These are phyloP conservation scores for Sphagnum tenellum DNA, from an alignment of 225 moss, liverwort and hornwort species.

Conservation along the genomic window DNA sequence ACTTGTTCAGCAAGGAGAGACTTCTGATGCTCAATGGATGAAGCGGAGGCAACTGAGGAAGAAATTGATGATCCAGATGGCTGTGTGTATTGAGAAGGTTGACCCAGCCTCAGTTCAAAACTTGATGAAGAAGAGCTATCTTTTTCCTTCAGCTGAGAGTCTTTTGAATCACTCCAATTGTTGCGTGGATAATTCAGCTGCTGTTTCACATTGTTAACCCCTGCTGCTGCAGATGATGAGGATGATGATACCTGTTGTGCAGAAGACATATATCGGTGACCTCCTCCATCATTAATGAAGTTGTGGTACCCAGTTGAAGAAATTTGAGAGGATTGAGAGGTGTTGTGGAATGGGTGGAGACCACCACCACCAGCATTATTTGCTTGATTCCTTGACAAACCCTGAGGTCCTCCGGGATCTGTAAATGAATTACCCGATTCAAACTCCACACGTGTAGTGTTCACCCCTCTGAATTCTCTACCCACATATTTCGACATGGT, in stretches of 20 bases:
- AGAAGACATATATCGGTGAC: conserved; percentile 39
- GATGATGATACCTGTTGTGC: conserved; percentile 23
- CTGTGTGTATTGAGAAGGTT: conserved; percentile 86
- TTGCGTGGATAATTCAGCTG: conserved; percentile 13
- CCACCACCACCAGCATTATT: conserved; percentile 9
- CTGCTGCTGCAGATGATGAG: neutral
- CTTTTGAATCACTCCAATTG: conserved; percentile 40
- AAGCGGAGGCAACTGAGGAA: conserved; percentile 20
- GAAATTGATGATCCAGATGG: conserved; percentile 46
- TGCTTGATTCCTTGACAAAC: conserved; percentile 33
- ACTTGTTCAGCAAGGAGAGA: conserved; percentile 39
- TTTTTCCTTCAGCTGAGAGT: conserved; percentile 41
- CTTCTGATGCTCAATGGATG: conserved; percentile 34
- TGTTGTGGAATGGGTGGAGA: conserved; percentile 24
- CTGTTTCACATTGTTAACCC: conserved; percentile 34
- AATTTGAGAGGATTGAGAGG: conserved; percentile 25
- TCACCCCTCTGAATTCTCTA: conserved; percentile 36
- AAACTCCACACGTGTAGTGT: conserved; percentile 16
- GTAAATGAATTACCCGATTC: conserved; percentile 26
- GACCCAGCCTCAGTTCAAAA: conserved; percentile 89
- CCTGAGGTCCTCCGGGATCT: conserved; percentile 25
- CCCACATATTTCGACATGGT: conserved; percentile 40
- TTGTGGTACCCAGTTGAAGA: conserved; percentile 47
- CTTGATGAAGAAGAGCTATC: conserved; percentile 49
- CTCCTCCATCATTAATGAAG: conserved; percentile 39